phyloP scores from a whole-genome alignment of 306 rosid species.

The Trifolium repens region DNA sequence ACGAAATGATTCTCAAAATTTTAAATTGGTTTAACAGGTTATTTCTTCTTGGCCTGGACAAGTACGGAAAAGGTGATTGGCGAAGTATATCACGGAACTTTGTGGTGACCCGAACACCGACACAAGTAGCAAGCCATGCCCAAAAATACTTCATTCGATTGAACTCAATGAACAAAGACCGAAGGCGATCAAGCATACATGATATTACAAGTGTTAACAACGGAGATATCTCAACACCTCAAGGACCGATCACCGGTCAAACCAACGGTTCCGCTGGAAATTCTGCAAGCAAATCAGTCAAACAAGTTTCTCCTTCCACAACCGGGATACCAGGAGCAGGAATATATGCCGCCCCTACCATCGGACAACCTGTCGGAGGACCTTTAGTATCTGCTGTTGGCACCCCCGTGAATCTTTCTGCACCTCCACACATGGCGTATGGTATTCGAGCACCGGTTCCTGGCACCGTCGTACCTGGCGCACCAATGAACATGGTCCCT shows the following conservation, averaged over 20 bases:
- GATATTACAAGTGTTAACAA: constrained; percentile 88
- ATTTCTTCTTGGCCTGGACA: constrained; percentile 93
- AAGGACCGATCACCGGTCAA: constrained; percentile 90
- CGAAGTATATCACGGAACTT: constrained; percentile 95
- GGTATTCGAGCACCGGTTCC: constrained; percentile 75
- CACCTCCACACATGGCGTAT: constrained; percentile 74
- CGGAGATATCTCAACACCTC: constrained; percentile 70
- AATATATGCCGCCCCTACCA: constrained; percentile 71
- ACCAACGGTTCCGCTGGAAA: constrained; percentile 63
- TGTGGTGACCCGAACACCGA: constrained; percentile 94
- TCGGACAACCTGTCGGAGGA: constrained; percentile 95
- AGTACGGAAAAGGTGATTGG: constrained; percentile 99
- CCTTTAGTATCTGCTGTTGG: constrained; percentile 88
- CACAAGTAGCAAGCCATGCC: constrained; percentile 98
- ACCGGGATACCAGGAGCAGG: constrained; percentile 67
- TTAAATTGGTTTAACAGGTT: constrained; percentile 53
- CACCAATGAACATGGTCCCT: constrained; percentile 75
- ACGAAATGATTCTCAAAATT: not conserved
- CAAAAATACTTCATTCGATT: constrained; percentile 95
- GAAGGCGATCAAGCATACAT: constrained; percentile 97
- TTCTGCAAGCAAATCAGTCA: constrained; percentile 57
- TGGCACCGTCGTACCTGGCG: constrained; percentile 75
- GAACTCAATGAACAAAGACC: constrained; percentile 93
- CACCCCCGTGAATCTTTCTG: constrained; percentile 77
- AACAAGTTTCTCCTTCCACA: constrained; percentile 59